Percentiles rank a stretch among this genome's conserved stretches.
These are phyloP conservation scores for Phalaenopsis equestris DNA, from an alignment of 106 monocot species.

Conservation along the genomic window DNA sequence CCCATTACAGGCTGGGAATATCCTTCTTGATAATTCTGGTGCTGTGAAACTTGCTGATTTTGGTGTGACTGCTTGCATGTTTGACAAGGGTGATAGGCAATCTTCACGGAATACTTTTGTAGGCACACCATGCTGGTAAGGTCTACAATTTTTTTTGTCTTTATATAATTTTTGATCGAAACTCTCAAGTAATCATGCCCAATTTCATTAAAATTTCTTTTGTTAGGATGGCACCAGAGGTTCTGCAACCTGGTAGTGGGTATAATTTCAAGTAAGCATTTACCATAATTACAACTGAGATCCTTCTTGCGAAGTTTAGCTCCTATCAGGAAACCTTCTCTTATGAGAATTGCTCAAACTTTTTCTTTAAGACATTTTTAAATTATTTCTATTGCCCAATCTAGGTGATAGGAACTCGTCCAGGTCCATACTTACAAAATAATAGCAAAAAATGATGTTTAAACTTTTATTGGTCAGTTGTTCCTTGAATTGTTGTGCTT, in stretches of 20 bases:
- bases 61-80: constrained; percentile 91
- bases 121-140: constrained; percentile 87
- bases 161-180: background rate
- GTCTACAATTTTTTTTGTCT: background rate
- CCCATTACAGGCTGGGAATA: constrained; percentile 76
- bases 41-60: constrained; percentile 79
- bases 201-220: constrained; percentile 2
- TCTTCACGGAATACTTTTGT: constrained; percentile 79
- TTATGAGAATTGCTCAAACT: background rate
- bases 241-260: constrained; percentile 79
- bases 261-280: constrained; percentile 82
- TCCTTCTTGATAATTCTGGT: constrained; percentile 72
- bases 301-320: background rate
- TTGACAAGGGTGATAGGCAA: constrained; percentile 83
- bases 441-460: background rate
- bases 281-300: background rate
- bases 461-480: background rate
- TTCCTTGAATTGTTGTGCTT: background rate
- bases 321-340: background rate
- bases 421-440: background rate
- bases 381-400: background rate
- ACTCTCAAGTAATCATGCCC: background rate
- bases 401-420: background rate
- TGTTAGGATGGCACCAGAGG: constrained; percentile 91
- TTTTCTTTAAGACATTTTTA: background rate